These are phyloP conservation scores for Licmophora abbreviata DNA, from an alignment of 108 stramenopile species.

Conservation along the genomic window DNA sequence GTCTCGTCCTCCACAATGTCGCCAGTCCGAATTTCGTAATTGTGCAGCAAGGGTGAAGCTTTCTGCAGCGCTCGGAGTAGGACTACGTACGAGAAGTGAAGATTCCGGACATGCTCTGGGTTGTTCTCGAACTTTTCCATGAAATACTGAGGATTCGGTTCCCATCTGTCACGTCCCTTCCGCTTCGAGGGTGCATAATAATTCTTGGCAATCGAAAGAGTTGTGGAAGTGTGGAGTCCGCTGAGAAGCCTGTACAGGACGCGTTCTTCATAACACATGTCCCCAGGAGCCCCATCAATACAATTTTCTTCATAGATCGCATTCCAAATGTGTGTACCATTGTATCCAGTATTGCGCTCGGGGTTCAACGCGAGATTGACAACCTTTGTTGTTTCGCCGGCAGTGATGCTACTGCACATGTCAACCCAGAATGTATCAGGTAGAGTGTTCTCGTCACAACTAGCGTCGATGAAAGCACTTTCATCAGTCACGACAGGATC, in stretches of 20 bases:
- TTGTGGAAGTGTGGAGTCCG: constrained; percentile 87
- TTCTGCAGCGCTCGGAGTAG: constrained; percentile 80
- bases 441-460: constrained; percentile 30
- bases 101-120: constrained; percentile 85
- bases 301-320: constrained; percentile 93
- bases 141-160: constrained; percentile 80
- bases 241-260: constrained; percentile 84
- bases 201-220: constrained; percentile 80
- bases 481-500: constrained; percentile 53
- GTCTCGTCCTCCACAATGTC: constrained; percentile 78
- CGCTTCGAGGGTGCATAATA: constrained; percentile 85
- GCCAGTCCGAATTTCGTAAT: constrained; percentile 75
- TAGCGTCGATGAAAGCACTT: constrained; percentile 23
- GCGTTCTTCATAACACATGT: constrained; percentile 86
- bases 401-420: constrained; percentile 63
- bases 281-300: constrained; percentile 20
- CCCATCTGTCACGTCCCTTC: constrained; percentile 61
- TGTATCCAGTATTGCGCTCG: constrained; percentile 93
- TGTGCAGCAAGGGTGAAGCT: constrained; percentile 61
- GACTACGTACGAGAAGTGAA: constrained; percentile 93
- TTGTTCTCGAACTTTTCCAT: constrained; percentile 71
- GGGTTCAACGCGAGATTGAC: constrained; percentile 86
- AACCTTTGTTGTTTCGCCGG: constrained; percentile 50
- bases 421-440: constrained; percentile 86
- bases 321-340: constrained; percentile 87